Conservation (phyloP, 2,329 filamentous ascomycete genomes). For the Fusarium siculi region DNA sequence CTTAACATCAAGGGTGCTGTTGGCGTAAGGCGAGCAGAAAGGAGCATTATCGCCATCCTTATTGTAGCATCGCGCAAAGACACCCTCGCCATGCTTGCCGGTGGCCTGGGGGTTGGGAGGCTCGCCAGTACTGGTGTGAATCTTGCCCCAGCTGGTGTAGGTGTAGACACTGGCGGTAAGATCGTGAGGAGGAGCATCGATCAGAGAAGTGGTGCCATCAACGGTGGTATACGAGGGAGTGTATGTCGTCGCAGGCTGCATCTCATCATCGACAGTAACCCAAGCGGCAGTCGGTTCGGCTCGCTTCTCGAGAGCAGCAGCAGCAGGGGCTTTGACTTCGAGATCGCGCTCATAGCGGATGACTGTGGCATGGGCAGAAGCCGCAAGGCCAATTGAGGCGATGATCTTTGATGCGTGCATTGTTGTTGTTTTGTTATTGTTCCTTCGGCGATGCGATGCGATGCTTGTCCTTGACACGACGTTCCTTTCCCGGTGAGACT, state of each 20-base stretch:
- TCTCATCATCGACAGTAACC: slow-evolving; percentile 62
- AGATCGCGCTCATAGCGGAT: slow-evolving; percentile 33
- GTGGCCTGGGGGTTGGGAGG: slow-evolving; percentile 58
- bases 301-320: slow-evolving; percentile 36
- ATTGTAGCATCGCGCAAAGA: slow-evolving; percentile 63
- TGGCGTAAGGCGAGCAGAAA: slow-evolving; percentile 61
- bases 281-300: slow-evolving; percentile 57
- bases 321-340: slow-evolving; percentile 12
- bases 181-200: slow-evolving; percentile 57
- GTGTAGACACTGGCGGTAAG: slow-evolving; percentile 58
- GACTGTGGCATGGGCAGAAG: slow-evolving; percentile 39
- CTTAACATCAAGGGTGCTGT: slow-evolving; percentile 56
- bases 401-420: slow-evolving; percentile 49
- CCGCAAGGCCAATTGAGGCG: slow-evolving; percentile 46
- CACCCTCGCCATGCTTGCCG: slow-evolving; percentile 55
- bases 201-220: slow-evolving; percentile 54
- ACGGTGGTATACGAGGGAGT: slow-evolving; percentile 61
- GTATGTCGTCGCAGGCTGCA: slow-evolving; percentile 57
- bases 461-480: slow-evolving; percentile 4
- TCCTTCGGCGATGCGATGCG: background rate
- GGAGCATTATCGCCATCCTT: slow-evolving; percentile 58
- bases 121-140: slow-evolving; percentile 55
- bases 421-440: slow-evolving; percentile 20
- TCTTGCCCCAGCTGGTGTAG: slow-evolving; percentile 49
- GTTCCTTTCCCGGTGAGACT: slow-evolving; percentile 11